Conservation (phyloP, 768 basidiomycete species). For the Tricholoma bakamatsutake region DNA sequence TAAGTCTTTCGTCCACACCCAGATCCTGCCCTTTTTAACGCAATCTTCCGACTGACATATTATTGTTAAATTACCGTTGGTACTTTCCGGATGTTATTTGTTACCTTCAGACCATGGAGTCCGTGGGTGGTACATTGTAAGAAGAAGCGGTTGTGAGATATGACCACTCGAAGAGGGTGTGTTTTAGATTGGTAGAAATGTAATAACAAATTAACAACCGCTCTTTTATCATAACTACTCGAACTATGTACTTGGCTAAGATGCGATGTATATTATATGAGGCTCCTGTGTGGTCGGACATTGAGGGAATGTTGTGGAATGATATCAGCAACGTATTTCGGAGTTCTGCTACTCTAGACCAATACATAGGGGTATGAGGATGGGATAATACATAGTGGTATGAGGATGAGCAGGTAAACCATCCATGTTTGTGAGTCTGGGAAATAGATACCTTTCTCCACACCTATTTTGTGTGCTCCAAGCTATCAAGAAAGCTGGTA, state of each 20-base stretch:
- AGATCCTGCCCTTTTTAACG: not conserved
- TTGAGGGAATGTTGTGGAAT: no score
- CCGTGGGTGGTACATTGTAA: slow-evolving; percentile 26
- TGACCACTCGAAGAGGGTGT: not conserved
- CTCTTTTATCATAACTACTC: not conserved
- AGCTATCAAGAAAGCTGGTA: not conserved
- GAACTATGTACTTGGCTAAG: no score
- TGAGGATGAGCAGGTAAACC: no score
- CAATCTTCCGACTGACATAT: not conserved
- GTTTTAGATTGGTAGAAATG: not conserved
- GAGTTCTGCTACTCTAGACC: no score
- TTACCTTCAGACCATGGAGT: slow-evolving; percentile 26
- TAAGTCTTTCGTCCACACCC: slow-evolving; percentile 43
- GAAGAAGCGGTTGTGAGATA: not conserved
- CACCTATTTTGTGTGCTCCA: not conserved
- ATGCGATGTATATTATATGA: no score
- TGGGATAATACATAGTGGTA: no score
- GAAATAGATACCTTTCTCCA: not conserved
- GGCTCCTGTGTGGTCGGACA: no score
- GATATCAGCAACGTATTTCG: no score
- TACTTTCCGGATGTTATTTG: not conserved
- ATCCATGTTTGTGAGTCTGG: no score
- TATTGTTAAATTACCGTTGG: not conserved
- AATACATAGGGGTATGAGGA: no score
- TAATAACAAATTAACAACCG: not conserved